phyloP scores from a whole-genome alignment of 139 green algal species.

The Microglena sp. region DNA sequence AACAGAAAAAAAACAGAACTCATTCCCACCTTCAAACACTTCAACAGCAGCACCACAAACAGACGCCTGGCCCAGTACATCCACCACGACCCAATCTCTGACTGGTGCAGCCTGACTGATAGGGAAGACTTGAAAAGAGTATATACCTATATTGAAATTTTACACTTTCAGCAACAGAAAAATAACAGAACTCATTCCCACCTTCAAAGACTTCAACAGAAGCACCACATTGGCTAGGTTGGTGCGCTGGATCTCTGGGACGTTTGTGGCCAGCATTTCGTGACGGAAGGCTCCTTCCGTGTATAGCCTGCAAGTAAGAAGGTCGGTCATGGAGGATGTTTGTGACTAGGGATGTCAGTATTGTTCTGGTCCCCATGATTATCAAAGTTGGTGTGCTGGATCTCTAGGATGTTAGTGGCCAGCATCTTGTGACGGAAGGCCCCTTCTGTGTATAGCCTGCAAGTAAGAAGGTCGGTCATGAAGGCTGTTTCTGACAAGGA shows the following conservation, averaged over 20 bases:
- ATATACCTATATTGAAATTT: conserved; percentile 96
- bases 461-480: no score
- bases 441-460: conserved; percentile 83
- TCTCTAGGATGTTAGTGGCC: conserved; percentile 79
- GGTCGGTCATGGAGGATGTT: no score
- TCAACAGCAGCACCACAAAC: no score
- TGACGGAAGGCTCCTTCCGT: conserved; percentile 78
- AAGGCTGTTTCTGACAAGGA: no score
- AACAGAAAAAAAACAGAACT: no score
- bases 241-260: conserved; percentile 97
- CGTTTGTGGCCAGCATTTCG: conserved; percentile 68
- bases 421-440: conserved; percentile 81
- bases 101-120: conserved; percentile 73
- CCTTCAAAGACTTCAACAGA: conserved; percentile 86
- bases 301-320: conserved; percentile 79
- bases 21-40: no score
- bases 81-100: conserved; percentile 83
- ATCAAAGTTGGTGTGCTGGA: conserved; percentile 96
- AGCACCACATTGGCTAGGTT: conserved; percentile 97
- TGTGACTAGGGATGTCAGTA: no score
- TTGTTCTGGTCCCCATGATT: no score
- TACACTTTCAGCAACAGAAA: conserved; percentile 91
- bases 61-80: conserved; percentile 83
- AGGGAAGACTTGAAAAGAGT: conserved; percentile 65
- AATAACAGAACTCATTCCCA: no score